These are phyloP conservation scores for Debaryomyces sp. DNA, from an alignment of 1,139 yeast species.

Conservation along the genomic window DNA sequence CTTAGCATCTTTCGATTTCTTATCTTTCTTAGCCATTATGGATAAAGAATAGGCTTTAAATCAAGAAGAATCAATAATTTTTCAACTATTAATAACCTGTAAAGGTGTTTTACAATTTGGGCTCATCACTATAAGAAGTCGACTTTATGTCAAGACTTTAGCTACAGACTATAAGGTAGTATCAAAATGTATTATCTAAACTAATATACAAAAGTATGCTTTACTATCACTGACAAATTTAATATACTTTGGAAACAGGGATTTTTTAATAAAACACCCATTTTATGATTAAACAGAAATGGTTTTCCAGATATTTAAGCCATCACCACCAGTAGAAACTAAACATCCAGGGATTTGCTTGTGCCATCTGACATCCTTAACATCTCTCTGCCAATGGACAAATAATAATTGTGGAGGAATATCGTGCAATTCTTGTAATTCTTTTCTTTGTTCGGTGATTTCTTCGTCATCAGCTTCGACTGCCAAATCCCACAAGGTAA, in stretches of 20 bases:
- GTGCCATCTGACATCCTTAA: conserved; percentile 98
- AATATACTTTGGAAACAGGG: background rate
- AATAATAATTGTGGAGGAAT: conserved; percentile 95
- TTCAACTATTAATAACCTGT: background rate
- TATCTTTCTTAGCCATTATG: conserved; percentile 79
- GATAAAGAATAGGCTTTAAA: too few species aligned
- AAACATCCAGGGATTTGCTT: conserved; percentile 94
- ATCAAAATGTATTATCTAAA: conserved; percentile 3
- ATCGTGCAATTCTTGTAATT: conserved; percentile 77
- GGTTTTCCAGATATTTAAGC: conserved; percentile 94
- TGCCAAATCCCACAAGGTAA: conserved; percentile 95
- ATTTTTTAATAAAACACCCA: background rate
- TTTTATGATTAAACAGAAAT: conserved; percentile 64
- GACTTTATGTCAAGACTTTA: background rate
- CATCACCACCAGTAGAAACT: conserved; percentile 94
- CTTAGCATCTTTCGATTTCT: conserved; percentile 87
- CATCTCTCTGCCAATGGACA: conserved; percentile 98
- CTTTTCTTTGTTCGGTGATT: conserved; percentile 73
- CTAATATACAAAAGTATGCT: conserved; percentile 5
- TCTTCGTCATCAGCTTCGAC: conserved; percentile 98
- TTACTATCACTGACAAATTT: background rate
- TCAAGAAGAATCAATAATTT: background rate
- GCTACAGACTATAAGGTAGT: background rate
- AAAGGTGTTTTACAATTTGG: background rate
- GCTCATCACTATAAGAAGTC: background rate